Base-by-base conservation (phyloP, 257 asterid genomes). In the Gardenia jasminoides region DNA sequence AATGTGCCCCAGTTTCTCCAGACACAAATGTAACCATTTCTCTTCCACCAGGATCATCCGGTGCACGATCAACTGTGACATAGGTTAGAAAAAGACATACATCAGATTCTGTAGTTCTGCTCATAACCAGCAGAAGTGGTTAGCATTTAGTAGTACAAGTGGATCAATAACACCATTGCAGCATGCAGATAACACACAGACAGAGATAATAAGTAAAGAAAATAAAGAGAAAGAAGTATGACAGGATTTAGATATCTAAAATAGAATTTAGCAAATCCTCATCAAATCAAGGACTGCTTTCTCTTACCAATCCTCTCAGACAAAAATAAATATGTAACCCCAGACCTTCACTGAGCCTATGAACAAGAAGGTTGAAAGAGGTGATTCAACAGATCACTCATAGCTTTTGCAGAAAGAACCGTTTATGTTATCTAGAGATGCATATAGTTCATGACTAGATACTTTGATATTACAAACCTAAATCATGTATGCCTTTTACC, bases 21-120 rank as follows among this genome's bases (percentile, higher is more conserved):
- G 97, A 87, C 73, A 86, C 85, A 85, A 93, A 86, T 83, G 94
- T 52, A 79, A 86, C 82, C 97, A 89, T 84, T 83, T 95, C 98
- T 79, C 85, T 92, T 73, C 83, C 94, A 71, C 78, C 80, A 61
- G 86, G 67, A 15, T 85, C 90, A 80, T 77, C 82, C 59, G 83
- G 77, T 67, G 73, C 84, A 81, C 90, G 85, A 80, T 87, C 87
- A 83, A 85, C 87, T 88, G 83, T 83, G 87, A 76, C 58, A 54
- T 64, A 41, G 30, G 72, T 67, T 26, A 78, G 72, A 79, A 16
- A 66, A 75, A 13, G 19, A n/a, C 50, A 52, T 4, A 41, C 70
- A 67, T 67, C 43, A 43, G 43, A 7, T 5, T 62, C 39, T 56
- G n/a, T 33, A 61, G 26, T 75, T 79, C 79, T 22, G n/a, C 39